A percentile compares a stretch with the other conserved stretches of the same genome.
Conservation (phyloP, 768 basidiomycete genomes). For the Mycena crocata region DNA sequence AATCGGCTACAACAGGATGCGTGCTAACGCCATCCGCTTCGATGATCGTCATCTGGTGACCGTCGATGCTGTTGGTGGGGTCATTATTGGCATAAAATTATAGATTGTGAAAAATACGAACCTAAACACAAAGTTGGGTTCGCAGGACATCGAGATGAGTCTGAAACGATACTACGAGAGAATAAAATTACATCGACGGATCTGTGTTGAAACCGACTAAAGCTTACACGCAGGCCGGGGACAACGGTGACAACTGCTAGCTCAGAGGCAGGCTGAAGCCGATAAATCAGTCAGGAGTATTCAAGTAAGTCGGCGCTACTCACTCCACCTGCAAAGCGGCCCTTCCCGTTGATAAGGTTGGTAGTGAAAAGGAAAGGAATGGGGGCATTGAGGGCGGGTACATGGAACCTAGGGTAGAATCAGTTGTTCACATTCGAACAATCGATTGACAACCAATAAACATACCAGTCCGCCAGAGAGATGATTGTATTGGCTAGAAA, state of each 20-base stretch:
- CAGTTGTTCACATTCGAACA: neutral
- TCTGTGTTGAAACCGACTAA: constrained; percentile 45
- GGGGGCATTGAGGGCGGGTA: constrained; percentile 4
- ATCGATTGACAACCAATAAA: neutral
- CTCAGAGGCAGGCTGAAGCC: constrained; percentile 32
- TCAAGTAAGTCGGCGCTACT: constrained; percentile 35
- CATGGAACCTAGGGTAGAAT: constrained; percentile 10
- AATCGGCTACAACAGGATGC: constrained; percentile 38
- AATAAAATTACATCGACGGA: neutral
- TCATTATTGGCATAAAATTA: neutral
- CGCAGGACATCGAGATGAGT: constrained; percentile 17
- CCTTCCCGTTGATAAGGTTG: constrained; percentile 48
- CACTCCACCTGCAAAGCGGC: constrained; percentile 47
- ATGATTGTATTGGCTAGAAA: constrained; percentile 14
- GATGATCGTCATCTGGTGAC: constrained; percentile 48
- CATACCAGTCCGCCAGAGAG: constrained; percentile 20
- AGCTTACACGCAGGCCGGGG: constrained; percentile 47
- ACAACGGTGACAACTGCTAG: constrained; percentile 49
- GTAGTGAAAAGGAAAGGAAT: constrained; percentile 41
- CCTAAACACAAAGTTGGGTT: constrained; percentile 28
- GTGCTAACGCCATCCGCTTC: constrained; percentile 47
- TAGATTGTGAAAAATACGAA: neutral
- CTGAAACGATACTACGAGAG: constrained; percentile 17
- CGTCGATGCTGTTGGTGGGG: constrained; percentile 41
- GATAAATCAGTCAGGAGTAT: constrained; percentile 27